Percentiles rank a stretch among this genome's conserved stretches.
Conservation (phyloP, 768 basidiomycete species). For the Tulasnella sp. region DNA sequence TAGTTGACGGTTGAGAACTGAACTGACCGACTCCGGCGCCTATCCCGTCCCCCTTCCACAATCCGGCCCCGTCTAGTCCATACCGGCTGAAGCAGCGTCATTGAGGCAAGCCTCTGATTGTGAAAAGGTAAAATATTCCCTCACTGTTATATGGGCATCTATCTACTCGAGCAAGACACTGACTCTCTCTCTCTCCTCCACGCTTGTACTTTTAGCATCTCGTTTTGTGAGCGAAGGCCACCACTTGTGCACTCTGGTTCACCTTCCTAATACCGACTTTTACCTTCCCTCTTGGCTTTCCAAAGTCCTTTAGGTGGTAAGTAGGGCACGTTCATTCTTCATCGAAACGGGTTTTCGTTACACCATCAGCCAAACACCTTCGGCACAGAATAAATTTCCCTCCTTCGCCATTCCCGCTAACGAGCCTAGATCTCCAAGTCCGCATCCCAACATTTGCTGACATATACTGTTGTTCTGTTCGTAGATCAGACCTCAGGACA, state of each 20-base stretch:
- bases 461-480: background rate
- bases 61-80: background rate
- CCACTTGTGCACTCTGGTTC: background rate
- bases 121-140: background rate
- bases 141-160: background rate
- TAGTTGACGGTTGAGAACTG: background rate
- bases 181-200: background rate
- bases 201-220: background rate
- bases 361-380: background rate
- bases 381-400: background rate
- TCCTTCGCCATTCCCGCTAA: background rate
- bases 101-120: background rate
- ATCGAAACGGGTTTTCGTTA: background rate
- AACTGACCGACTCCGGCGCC: slow-evolving; percentile 10
- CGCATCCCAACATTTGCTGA: background rate
- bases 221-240: background rate
- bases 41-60: background rate
- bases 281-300: background rate
- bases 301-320: slow-evolving; percentile 2
- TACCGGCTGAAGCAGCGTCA: background rate
- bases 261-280: background rate
- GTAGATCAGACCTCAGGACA: background rate
- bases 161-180: background rate
- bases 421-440: background rate
- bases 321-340: background rate